Conservation (phyloP, 192 early-diverging fungal species). For the Coemansia sp. region DNA sequence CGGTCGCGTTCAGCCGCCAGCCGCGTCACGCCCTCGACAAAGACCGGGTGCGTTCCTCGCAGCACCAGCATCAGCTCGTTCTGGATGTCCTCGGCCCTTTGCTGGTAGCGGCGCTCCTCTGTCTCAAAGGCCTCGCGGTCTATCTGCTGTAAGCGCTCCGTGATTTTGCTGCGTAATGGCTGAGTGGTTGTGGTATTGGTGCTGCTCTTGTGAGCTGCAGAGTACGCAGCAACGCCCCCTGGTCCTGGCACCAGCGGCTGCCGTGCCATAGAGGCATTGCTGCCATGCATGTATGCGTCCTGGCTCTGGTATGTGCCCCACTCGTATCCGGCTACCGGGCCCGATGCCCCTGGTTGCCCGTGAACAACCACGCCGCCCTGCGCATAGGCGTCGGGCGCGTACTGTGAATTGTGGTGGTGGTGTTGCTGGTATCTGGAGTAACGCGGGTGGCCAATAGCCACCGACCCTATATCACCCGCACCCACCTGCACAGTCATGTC, state of each 20-base stretch:
- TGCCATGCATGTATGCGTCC: conserved; percentile 12
- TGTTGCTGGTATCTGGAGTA: conserved; percentile 12
- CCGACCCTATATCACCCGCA: conserved; percentile 11
- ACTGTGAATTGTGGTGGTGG: conserved; percentile 6
- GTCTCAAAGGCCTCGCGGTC: conserved; percentile 50
- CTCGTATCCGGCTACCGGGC: conserved; percentile 32
- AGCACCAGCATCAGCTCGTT: conserved; percentile 32
- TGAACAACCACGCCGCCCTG: conserved; percentile 9
- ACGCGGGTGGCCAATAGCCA: conserved; percentile 16
- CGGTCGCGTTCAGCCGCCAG: conserved; percentile 71
- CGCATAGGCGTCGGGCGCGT: not conserved
- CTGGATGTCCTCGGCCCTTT: conserved; percentile 52
- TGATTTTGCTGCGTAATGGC: conserved; percentile 43
- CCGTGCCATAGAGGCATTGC: not conserved
- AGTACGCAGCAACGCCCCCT: not conserved
- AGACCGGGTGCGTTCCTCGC: conserved; percentile 69
- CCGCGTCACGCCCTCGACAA: conserved; percentile 62
- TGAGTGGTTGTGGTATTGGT: conserved; percentile 17
- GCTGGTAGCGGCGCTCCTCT: conserved; percentile 41
- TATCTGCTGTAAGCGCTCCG: conserved; percentile 49
- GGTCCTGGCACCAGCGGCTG: not conserved
- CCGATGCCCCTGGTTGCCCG: conserved; percentile 14
- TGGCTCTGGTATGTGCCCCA: conserved; percentile 36
- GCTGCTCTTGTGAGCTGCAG: not conserved
- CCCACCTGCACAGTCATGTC: conserved; percentile 19